Evolutionary conservation across 768 basidiomycete species (phyloP).

Genomic region (Vararia minispora): DNA sequence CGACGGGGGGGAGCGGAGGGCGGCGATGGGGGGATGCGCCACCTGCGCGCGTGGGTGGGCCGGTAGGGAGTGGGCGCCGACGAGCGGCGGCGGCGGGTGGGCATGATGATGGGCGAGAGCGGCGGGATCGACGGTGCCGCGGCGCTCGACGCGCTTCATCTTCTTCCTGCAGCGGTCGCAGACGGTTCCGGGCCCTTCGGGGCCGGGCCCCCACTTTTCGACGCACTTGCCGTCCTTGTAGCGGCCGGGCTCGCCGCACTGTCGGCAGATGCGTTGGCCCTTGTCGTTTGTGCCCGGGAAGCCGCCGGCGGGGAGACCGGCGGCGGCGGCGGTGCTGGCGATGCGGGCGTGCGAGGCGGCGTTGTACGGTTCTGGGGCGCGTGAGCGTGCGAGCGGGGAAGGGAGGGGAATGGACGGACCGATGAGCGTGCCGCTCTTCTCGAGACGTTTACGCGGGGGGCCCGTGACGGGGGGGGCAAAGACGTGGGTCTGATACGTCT

Average conservation of each 20-base stretch:
- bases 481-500: constrained; percentile 52
- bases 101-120: no score
- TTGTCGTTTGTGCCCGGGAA: constrained; percentile 26
- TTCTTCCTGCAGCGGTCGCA: constrained; percentile 77
- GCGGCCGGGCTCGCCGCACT: constrained; percentile 56
- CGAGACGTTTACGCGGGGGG: constrained; percentile 57
- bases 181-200: constrained; percentile 68
- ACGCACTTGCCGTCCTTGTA: constrained; percentile 78
- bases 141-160: constrained; percentile 69
- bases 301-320: constrained; percentile 19
- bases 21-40: constrained; percentile 1
- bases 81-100: not conserved
- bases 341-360: no score
- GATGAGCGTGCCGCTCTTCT: constrained; percentile 23
- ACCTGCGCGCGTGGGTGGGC: constrained; percentile 11
- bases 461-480: constrained; percentile 68
- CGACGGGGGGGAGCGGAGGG: constrained; percentile 17
- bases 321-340: constrained; percentile 16
- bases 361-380: constrained; percentile 16
- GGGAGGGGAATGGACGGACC: constrained; percentile 3
- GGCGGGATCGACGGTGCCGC: constrained; percentile 52
- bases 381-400: constrained; percentile 3
- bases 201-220: constrained; percentile 77
- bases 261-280: constrained; percentile 58
- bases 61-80: constrained; percentile 7